phyloP scores from a whole-genome alignment of 345 rosid genomes.

The Cochlearia excelsa region DNA sequence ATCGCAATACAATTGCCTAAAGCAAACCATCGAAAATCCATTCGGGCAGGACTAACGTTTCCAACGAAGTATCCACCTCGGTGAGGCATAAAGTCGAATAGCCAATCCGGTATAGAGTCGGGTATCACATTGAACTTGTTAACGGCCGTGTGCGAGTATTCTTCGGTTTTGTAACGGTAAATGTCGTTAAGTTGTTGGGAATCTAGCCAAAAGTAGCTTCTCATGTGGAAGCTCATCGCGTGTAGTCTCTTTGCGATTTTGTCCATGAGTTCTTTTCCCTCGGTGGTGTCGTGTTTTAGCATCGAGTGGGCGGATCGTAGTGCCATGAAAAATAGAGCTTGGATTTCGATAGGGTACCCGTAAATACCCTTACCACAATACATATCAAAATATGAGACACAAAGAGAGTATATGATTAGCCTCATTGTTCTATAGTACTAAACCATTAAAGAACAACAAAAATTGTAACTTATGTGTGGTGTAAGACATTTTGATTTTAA shows the following conservation, averaged over 20 bases:
- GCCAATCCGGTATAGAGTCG: constrained; percentile 67
- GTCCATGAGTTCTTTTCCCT: constrained; percentile 63
- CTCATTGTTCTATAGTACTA: too few relatives aligned
- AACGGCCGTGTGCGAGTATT: not conserved
- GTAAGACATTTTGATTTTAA: too few relatives aligned
- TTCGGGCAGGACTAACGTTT: constrained; percentile 66
- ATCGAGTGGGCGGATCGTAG: constrained; percentile 54
- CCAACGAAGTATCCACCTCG: constrained; percentile 69
- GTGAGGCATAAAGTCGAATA: constrained; percentile 61
- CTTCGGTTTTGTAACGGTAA: constrained; percentile 68
- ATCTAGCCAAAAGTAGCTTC: constrained; percentile 68
- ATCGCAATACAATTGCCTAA: constrained; percentile 62
- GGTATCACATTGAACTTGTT: constrained; percentile 35
- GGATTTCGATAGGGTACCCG: constrained; percentile 81
- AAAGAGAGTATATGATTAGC: too few relatives aligned
- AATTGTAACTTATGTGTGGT: too few relatives aligned
- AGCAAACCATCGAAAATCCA: constrained; percentile 70
- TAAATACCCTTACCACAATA: constrained; percentile 46
- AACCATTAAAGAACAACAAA: too few relatives aligned
- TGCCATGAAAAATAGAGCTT: constrained; percentile 84
- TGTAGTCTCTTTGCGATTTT: constrained; percentile 54
- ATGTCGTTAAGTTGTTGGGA: constrained; percentile 63
- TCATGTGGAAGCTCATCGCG: constrained; percentile 59
- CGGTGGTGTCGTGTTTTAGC: constrained; percentile 56
- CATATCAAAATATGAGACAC: too few relatives aligned